phyloP scores from a whole-genome alignment of 169 alveolate genomes.

The Babesia sp. region DNA sequence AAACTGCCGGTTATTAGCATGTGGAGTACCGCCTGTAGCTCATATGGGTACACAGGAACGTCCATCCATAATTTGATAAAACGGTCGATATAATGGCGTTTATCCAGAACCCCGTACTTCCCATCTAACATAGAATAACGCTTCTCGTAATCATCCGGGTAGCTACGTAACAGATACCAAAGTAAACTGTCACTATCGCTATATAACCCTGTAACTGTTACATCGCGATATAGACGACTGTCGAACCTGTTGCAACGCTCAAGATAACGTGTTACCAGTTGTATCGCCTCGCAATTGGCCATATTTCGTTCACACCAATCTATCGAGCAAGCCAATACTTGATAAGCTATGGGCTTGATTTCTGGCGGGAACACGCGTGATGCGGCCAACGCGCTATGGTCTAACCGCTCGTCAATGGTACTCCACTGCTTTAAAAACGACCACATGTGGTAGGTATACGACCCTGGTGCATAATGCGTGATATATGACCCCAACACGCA shows the following conservation, averaged over 20 bases:
- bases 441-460: background rate
- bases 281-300: background rate
- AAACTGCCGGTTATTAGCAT: background rate
- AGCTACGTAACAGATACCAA: slow-evolving; percentile 15
- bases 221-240: slow-evolving; percentile 16
- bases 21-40: background rate
- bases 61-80: background rate
- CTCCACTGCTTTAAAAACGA: slow-evolving; percentile 47
- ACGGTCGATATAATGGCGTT: background rate
- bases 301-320: background rate
- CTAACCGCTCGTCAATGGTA: slow-evolving; percentile 9
- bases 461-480: background rate
- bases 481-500: slow-evolving; percentile 18
- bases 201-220: background rate
- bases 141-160: background rate
- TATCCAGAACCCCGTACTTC: background rate
- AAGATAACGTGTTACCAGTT: slow-evolving; percentile 7
- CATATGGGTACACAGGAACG: background rate
- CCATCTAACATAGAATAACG: background rate
- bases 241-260: slow-evolving; percentile 16
- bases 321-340: slow-evolving; percentile 13
- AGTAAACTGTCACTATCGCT: background rate
- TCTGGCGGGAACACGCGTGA: slow-evolving; percentile 1
- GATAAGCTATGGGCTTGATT: background rate
- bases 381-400: background rate